Evolutionary conservation across 768 basidiomycete species (phyloP), one percentile per base, ranked within the genome.

Genomic region (Suillus luteus): DNA sequence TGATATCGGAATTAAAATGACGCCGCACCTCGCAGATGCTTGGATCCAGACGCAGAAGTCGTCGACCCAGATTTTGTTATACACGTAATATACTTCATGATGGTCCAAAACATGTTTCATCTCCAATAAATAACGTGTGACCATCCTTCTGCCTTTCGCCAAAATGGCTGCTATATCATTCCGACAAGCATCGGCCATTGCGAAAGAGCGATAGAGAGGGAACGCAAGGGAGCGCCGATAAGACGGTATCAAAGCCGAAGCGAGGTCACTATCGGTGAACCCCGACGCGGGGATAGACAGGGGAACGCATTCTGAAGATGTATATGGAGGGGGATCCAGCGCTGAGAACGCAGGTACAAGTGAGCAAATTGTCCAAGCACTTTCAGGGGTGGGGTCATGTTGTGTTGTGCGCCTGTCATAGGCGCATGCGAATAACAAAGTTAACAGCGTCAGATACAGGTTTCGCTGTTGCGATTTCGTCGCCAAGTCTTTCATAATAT

Each of bases 21-120:
- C 43, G n/a, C 85, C 65, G 68, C 57, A 93, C 92, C 82, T 85
- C n/a, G 89, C 86, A 68, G 80, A 80, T 10, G 83, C 79, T 68
- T 92, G 88, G 41, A 84, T 79, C 93, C 93, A 94, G n/a, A 87
- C 83, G 68, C 89, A 91, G 68, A 91, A 89, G 70, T 94, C 93
- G 66, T 93, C 89, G 51, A 93, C 68, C 93, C 93, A 95, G 40
- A 93, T 84, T 73, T 92, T 92, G 74, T 85, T 88, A 73, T 93
- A 95, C n/a, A 93, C 81, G 73, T 93, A 93, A 75, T 95, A 95
- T 11, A 91, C 88, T 66, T 92, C 92, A 67, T 93, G 91, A 69
- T 85, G 88, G 69, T 93, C 92, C 66, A 95, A 75, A 55, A 92
- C 86, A 46, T 80, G 73, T 75, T 90, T 93, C 79, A 88, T 81